Conservation (phyloP, 352 stramenopile species). For the Phytopythium boreale region DNA sequence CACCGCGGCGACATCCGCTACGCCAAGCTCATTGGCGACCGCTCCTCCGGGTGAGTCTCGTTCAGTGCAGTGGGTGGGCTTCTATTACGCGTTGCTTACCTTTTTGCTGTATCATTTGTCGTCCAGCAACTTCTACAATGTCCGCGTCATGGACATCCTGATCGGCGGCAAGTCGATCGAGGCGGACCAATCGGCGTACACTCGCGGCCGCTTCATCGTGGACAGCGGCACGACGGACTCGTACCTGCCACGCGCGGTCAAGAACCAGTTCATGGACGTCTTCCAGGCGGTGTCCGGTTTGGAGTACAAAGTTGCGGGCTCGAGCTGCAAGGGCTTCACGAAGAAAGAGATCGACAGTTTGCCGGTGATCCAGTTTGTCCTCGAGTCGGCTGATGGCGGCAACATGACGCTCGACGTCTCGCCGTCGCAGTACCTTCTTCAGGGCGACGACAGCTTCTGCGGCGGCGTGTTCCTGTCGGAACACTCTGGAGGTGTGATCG, state of each 20-base stretch:
- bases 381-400: constrained; percentile 51
- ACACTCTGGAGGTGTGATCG: constrained; percentile 70
- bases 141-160: constrained; percentile 64
- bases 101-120: background rate
- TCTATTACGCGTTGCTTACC: background rate
- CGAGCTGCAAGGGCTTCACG: constrained; percentile 47
- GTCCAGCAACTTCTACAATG: constrained; percentile 59
- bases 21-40: constrained; percentile 46
- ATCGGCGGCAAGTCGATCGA: constrained; percentile 63
- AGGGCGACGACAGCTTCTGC: constrained; percentile 53
- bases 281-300: constrained; percentile 53
- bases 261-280: constrained; percentile 43
- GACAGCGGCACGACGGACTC: constrained; percentile 86
- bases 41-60: constrained; percentile 13
- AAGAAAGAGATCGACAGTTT: constrained; percentile 46
- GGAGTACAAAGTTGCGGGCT: constrained; percentile 44
- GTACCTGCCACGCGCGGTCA: constrained; percentile 59
- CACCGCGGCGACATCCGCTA: constrained; percentile 58
- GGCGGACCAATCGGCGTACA: constrained; percentile 30
- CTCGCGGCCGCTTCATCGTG: constrained; percentile 67
- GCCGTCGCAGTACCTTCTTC: constrained; percentile 62
- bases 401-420: constrained; percentile 59
- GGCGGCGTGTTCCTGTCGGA: constrained; percentile 68
- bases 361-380: constrained; percentile 65
- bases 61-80: constrained; percentile 7